These are phyloP conservation scores for Curvularia spicifera DNA, from an alignment of 2,329 filamentous ascomycete genomes.

Conservation along the genomic window DNA sequence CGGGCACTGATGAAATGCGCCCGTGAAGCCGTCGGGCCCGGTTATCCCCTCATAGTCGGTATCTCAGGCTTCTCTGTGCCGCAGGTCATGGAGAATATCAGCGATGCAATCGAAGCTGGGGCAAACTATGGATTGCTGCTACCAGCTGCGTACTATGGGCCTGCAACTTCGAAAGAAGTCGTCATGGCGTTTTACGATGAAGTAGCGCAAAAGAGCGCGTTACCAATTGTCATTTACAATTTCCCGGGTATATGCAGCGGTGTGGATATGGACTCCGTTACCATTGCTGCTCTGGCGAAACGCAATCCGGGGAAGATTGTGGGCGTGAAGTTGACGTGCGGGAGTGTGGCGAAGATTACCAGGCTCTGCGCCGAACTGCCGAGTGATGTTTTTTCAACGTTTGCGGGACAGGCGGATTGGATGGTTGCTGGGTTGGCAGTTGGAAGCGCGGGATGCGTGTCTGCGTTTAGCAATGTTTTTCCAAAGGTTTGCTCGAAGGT, in stretches of 20 bases:
- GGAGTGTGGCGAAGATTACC: conserved; percentile 75
- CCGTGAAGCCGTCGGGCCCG: conserved; percentile 51
- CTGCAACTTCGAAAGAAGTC: conserved; percentile 51
- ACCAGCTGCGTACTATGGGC: conserved; percentile 56
- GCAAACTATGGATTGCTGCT: conserved; percentile 54
- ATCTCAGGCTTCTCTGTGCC: conserved; percentile 53
- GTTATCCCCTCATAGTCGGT: conserved; percentile 54
- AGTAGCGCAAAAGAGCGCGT: conserved; percentile 63
- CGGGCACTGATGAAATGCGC: conserved; percentile 49
- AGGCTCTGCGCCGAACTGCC: conserved; percentile 62
- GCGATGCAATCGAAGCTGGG: conserved; percentile 51
- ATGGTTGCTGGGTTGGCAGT: conserved; percentile 62
- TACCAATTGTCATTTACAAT: conserved; percentile 75
- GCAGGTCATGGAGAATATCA: conserved; percentile 53
- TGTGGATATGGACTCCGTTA: conserved; percentile 71
- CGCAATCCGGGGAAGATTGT: conserved; percentile 67
- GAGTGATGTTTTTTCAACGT: conserved; percentile 67
- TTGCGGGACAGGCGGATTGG: conserved; percentile 76
- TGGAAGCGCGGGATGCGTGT: conserved; percentile 63
- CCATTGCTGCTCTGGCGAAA: conserved; percentile 63
- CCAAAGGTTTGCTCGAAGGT: conserved; percentile 63
- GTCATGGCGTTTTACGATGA: conserved; percentile 53
- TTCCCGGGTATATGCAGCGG: conserved; percentile 72
- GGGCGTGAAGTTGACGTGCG: conserved; percentile 74
- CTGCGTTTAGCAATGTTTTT: conserved; percentile 64